Evolutionary conservation across 177 flowering plant genomes (phyloP).

Genomic region (Viscum album): DNA sequence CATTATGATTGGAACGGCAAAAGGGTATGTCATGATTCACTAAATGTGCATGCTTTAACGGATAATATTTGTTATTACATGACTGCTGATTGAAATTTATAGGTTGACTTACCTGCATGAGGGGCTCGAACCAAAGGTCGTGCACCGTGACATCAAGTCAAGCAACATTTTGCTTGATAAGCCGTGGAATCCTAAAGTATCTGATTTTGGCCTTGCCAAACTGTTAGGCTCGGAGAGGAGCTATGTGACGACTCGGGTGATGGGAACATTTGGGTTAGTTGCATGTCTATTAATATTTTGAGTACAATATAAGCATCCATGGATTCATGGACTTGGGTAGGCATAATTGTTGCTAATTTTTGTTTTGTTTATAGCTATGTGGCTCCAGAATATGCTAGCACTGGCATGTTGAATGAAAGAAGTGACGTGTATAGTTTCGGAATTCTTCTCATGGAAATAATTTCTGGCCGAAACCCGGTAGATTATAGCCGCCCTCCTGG

Average conservation of each 20-base stretch:
- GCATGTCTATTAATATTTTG: not conserved
- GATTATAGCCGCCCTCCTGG: conserved; percentile 65
- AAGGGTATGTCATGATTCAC: conserved; percentile 36
- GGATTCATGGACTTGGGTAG: not conserved
- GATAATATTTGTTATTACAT: not conserved
- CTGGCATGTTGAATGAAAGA: conserved; percentile 73
- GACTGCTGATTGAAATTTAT: not conserved
- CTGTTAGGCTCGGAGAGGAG: conserved; percentile 63
- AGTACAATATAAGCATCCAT: not conserved
- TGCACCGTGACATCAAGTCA: conserved; percentile 72
- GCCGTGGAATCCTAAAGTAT: conserved; percentile 67
- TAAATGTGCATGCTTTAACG: not conserved
- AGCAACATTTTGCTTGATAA: conserved; percentile 70
- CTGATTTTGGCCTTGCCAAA: conserved; percentile 79
- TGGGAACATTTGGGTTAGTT: conserved; percentile 81
- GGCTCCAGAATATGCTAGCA: conserved; percentile 79
- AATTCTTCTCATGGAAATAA: conserved; percentile 66
- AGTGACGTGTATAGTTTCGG: conserved; percentile 81
- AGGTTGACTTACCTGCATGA: conserved; percentile 69
- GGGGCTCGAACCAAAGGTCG: conserved; percentile 80
- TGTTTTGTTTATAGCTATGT: conserved; percentile 38
- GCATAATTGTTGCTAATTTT: not conserved
- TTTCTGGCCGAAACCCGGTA: conserved; percentile 65
- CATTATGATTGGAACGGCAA: conserved; percentile 60
- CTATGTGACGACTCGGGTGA: conserved; percentile 69